These are phyloP conservation scores for Effrenium voratum DNA, from an alignment of 73 alveolate genomes.

Conservation along the genomic window DNA sequence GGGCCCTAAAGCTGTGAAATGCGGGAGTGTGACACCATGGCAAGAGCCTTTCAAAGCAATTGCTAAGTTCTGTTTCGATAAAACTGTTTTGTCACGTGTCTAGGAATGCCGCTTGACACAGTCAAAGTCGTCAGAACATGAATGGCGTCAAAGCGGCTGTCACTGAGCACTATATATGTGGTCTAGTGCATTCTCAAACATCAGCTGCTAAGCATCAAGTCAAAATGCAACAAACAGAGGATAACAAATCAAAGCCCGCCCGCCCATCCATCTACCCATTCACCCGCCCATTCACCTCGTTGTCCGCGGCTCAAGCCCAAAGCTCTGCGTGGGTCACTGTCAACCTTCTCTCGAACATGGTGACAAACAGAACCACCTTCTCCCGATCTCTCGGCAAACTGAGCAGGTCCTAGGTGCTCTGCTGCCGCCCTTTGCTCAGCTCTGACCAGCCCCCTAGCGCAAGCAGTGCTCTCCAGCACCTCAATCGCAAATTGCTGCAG, in stretches of 20 bases:
- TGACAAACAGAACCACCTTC: background rate
- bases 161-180: background rate
- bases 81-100: no score
- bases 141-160: background rate
- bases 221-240: no score
- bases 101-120: no score
- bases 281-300: background rate
- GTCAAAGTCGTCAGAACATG: no score
- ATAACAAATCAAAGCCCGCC: background rate
- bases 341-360: background rate
- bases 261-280: background rate
- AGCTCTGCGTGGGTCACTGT: background rate
- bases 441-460: constrained; percentile 5
- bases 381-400: background rate
- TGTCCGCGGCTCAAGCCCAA: background rate
- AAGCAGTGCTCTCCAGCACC: constrained; percentile 23
- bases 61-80: no score
- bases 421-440: background rate
- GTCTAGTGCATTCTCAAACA: no score
- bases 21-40: no score
- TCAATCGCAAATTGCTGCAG: background rate
- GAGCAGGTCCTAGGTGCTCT: background rate
- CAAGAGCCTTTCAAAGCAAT: no score
- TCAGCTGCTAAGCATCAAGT: no score
- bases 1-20: no score